Percentiles rank a stretch among this genome's conserved stretches.
Evolutionary conservation across 2,329 filamentous ascomycete genomes (phyloP).

Genomic region (Botrytis deweyae): DNA sequence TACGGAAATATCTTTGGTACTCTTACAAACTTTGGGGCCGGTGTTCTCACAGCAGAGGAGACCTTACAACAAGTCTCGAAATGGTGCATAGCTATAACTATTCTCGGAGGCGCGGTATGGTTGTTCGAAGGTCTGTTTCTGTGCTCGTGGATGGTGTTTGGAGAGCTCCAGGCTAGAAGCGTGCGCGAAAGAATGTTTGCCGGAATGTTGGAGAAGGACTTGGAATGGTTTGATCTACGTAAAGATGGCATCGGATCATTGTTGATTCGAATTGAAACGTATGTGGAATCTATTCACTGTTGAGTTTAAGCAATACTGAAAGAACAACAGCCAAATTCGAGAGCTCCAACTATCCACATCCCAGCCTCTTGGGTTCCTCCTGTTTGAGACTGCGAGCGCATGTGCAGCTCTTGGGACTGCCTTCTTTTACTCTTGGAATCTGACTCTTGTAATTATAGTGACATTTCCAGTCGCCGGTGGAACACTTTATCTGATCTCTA

Average conservation of each 20-base stretch:
- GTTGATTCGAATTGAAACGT: slow-evolving; percentile 72
- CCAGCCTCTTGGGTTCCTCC: slow-evolving; percentile 70
- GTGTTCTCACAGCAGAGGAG: slow-evolving; percentile 47
- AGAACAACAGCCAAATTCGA: slow-evolving; percentile 64
- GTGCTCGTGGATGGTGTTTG: slow-evolving; percentile 71
- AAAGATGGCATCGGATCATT: slow-evolving; percentile 71
- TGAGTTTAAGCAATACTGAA: slow-evolving; percentile 24
- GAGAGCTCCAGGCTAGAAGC: slow-evolving; percentile 72
- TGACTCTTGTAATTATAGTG: slow-evolving; percentile 76
- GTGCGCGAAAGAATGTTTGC: slow-evolving; percentile 65
- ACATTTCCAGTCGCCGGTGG: slow-evolving; percentile 67
- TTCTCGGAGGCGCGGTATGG: slow-evolving; percentile 65
- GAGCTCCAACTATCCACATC: slow-evolving; percentile 81
- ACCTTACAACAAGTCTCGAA: slow-evolving; percentile 56
- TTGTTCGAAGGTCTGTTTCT: slow-evolving; percentile 66
- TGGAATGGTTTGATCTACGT: slow-evolving; percentile 78
- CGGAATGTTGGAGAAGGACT: slow-evolving; percentile 67
- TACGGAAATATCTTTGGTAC: slow-evolving; percentile 73
- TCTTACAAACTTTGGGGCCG: slow-evolving; percentile 65
- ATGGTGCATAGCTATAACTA: slow-evolving; percentile 62
- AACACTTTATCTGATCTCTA: slow-evolving; percentile 59
- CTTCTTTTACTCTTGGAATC: slow-evolving; percentile 77
- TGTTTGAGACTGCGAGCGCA: slow-evolving; percentile 64
- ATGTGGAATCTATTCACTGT: slow-evolving; percentile 39
- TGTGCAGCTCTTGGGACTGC: slow-evolving; percentile 68